Base-by-base conservation (phyloP, 1,284 basidiomycete genomes). In the Sanghuangporus weigelae region DNA sequence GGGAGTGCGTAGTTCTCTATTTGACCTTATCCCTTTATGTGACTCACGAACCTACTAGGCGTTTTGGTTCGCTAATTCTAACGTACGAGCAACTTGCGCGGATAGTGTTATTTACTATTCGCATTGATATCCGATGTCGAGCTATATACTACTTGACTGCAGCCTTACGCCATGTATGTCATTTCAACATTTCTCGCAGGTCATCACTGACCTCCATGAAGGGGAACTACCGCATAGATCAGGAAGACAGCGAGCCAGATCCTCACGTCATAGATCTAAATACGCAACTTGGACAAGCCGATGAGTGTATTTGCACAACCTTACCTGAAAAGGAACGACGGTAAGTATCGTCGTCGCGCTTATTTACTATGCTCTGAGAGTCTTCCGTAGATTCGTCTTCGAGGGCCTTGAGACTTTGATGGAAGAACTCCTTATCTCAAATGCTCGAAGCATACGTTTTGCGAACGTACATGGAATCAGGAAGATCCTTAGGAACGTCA, bases 11-110 rank as follows among this genome's bases (percentile, higher is more conserved):
- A 14, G 31, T 61, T 11, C 23, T 54, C 16, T n/a, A n/a, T 46
- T n/a, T n/a, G 39, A 60, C 62, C 12, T 23, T 31, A 35, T 59
- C 59, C 58, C 39, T 16, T 40, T 36, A 8, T 23, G 23, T 59
- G 46, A 57, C 53, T 59, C 61, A 62, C 68, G 51, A 60, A 65
- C 59, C 57, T 23, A 68, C 12, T 35, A 95, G 95, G 66, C 93
- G 94, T 36, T 96, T 95, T 77, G 89, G 95, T 71, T 89, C 95
- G 0, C 80, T 98, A 50, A 80, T 96, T 42, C 87, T 90, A 73
- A 96, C 95, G 2, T 99, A 95, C 69, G 86, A 89, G 62, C 92
- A 95, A 69, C 82, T 99, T 5, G 88, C 93, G 2, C 88, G 92
- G 69, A 82, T 94, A 64, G 88, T 98, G 57, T 78, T 98, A 48